Evolutionary conservation across 441 rosid genomes (phyloP), one percentile per base, ranked within the genome.

Genomic region (Adansonia madagascariensis): DNA sequence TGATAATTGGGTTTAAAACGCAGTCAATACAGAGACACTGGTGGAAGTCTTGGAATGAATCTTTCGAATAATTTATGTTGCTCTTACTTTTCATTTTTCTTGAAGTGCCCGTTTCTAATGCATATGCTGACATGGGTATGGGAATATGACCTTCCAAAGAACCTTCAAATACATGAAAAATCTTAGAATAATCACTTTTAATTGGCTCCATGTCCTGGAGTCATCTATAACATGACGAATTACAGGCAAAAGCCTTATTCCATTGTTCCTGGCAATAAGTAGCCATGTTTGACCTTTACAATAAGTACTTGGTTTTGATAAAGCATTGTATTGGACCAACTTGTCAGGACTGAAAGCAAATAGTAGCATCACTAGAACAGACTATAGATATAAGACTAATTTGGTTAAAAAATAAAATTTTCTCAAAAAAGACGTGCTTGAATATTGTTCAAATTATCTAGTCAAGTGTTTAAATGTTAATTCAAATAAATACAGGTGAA

Each of bases 271-370:
- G 55, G 35, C 55, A 67, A 67, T 31, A 66, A 41, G 17, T 67
- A 67, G 52, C 53, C 55, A 10, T 44, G 31, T 46, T 67, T 59
- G 71, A 67, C 14, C 71, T 44, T 67, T 67, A 11, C 55, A 18
- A 10, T 15, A 3, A 17, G 53, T 43, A 17, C 31, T 4, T 66
- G 4, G 53, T 44, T 66, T 44, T 44, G n/a, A 44, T 10, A 12
- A 66, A 15, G 15, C 71, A 43, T 66, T 44, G 4, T 18, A 46
- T 43, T 66, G 17, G n/a, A 44, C 52, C 52, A 44, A 43, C 53
- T 44, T 66, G 71, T 43, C 11, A 44, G 31, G 46, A 63, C 35
- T 8, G 41, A 63, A 64, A 8, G 14, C 69, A 35, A 44, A 35
- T 15, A 0, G 3, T 8, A 15, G 47, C 69, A 6, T 15, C 22